These are phyloP conservation scores for Whalleya microplaca DNA, from an alignment of 2,329 filamentous ascomycete genomes.

Conservation along the genomic window DNA sequence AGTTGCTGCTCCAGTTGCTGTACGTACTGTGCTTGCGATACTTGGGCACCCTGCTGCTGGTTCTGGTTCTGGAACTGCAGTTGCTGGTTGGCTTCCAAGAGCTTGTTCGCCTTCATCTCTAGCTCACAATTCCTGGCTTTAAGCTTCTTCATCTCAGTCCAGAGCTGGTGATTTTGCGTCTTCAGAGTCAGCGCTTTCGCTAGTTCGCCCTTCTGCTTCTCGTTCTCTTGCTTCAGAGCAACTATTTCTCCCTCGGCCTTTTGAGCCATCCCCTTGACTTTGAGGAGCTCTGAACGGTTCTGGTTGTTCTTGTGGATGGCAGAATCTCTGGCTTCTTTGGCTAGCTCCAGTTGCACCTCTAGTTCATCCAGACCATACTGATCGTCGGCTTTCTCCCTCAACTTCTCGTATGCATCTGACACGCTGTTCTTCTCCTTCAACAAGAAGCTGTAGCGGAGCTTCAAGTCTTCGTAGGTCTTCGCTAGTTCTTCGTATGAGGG, in stretches of 20 bases:
- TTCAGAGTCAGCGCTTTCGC: background rate
- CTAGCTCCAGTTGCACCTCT: background rate
- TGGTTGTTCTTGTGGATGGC: background rate
- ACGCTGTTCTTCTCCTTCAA: background rate
- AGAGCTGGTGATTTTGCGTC: background rate
- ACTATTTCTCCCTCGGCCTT: background rate
- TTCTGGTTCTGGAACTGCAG: background rate
- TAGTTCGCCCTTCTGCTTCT: background rate
- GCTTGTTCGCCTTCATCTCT: background rate
- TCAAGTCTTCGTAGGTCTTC: background rate
- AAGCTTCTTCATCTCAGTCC: background rate
- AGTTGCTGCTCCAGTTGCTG: background rate
- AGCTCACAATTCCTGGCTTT: background rate
- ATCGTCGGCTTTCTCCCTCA: background rate
- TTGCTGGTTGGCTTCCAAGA: background rate
- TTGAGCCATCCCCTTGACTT: background rate
- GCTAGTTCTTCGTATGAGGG: constrained; percentile 2
- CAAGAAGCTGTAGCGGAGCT: background rate
- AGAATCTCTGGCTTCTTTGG: background rate
- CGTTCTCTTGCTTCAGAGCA: background rate
- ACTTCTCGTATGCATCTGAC: background rate
- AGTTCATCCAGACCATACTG: background rate
- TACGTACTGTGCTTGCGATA: too few relatives aligned
- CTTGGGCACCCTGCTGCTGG: background rate
- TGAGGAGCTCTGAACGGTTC: background rate